Percentiles rank a stretch among this genome's conserved stretches.
phyloP scores from a whole-genome alignment of 2,329 filamentous ascomycete genomes.

The Conoideocrella luteorostrata region DNA sequence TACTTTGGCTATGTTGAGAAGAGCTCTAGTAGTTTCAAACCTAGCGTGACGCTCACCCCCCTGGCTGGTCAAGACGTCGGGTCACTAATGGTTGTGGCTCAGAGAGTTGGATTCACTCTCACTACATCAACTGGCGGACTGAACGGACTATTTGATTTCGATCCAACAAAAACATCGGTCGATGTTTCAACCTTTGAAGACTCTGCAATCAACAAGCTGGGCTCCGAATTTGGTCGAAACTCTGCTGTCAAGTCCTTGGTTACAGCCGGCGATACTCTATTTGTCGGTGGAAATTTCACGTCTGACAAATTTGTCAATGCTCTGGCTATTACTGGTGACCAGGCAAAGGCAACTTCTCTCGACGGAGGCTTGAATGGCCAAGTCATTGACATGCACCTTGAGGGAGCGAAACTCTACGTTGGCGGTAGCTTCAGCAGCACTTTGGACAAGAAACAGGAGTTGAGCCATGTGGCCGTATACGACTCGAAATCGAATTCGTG shows the following conservation, averaged over 20 bases:
- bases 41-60: conserved; percentile 72
- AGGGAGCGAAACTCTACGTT: conserved; percentile 64
- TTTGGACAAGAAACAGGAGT: conserved; percentile 50
- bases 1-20: conserved; percentile 82
- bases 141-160: conserved; percentile 86
- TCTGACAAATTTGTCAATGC: conserved; percentile 65
- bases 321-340: conserved; percentile 57
- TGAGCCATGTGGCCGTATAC: conserved; percentile 74
- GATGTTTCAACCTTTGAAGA: conserved; percentile 57
- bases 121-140: conserved; percentile 70
- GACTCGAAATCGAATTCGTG: conserved; percentile 63
- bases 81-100: conserved; percentile 76
- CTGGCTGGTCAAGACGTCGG: conserved; percentile 54
- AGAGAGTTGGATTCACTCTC: conserved; percentile 72
- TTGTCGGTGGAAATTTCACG: conserved; percentile 80
- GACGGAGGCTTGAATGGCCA: conserved; percentile 73
- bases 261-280: conserved; percentile 58
- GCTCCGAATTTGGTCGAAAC: conserved; percentile 57
- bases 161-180: conserved; percentile 51
- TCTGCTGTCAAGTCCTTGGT: conserved; percentile 68
- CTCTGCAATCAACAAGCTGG: conserved; percentile 72
- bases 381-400: conserved; percentile 65
- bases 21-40: conserved; percentile 65
- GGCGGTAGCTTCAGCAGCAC: conserved; percentile 82
- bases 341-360: conserved; percentile 54